Evolutionary conservation across 2,329 filamentous ascomycete species (phyloP), one percentile per base, ranked within the genome.

Genomic region (Cladosporium cucumerinum): DNA sequence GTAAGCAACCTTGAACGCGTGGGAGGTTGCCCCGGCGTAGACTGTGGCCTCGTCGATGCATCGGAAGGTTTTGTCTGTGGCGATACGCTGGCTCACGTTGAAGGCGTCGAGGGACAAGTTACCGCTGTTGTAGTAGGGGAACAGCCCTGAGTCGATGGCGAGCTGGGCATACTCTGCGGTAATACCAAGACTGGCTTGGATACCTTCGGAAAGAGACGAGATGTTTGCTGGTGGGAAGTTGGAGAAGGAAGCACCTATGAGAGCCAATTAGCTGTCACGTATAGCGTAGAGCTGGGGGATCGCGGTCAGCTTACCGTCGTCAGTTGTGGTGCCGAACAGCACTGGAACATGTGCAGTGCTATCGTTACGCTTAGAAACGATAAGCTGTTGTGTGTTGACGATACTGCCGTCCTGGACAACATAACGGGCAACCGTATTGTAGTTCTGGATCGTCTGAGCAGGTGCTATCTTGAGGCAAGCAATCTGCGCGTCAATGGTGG

Each of bases 31-130:
- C 2, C 81, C 84, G 0, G 83, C 78, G 70, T 82, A 83, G 7
- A 82, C 82, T 2, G 85, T 87, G 5, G 85, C 85, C 72, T 87
- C 81, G 71, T 86, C 84, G 59, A 85, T 76, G 72, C 86, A 88
- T 64, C 85, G 82, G 78, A 87, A 87, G 10, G 82, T 81, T 60
- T 80, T 83, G 72, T 88, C 85, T 2, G 85, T 87, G 2, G 84
- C 81, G 48, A 87, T 77, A 6, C 82, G 82, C 7, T 82, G 77
- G 23, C 81, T 81, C 36, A 84, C 78, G 66, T 85, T 86, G 78
- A 84, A 87, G 2, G 85, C 78, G 66, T 86, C 81, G 7, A 85
- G 78, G 0, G 85, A 86, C 10, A 79, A 65, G 57, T 86, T 85
- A 3, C 82, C 78, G 0, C 80, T 79, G 26, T 75, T 67, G 23